A percentile compares a stretch with the other conserved stretches of the same genome.
phyloP scores from a whole-genome alignment of 345 rosid species.

The Boechera stricta region DNA sequence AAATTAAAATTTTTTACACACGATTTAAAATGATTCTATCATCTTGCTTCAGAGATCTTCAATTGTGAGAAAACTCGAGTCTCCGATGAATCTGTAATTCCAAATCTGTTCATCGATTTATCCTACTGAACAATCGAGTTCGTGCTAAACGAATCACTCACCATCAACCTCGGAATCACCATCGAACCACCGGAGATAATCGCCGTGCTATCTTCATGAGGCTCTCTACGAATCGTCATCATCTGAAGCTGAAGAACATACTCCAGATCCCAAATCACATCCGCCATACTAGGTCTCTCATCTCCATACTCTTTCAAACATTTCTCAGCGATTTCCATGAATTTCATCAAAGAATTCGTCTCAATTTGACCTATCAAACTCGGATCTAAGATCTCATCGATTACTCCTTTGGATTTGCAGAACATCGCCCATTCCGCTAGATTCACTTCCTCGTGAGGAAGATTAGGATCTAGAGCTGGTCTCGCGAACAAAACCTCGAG shows the following conservation, averaged over 20 bases:
- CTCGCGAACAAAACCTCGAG: conserved; percentile 44
- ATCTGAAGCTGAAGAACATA: conserved; percentile 37
- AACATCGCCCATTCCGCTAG: conserved; percentile 37
- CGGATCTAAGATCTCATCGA: conserved; percentile 35
- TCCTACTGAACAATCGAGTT: background rate
- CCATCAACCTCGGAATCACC: conserved; percentile 23
- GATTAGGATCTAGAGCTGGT: conserved; percentile 25
- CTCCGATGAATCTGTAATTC: conserved; percentile 1
- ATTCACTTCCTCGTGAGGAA: conserved; percentile 28
- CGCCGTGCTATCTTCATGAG: conserved; percentile 38
- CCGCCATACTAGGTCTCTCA: conserved; percentile 65
- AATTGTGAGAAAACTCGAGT: background rate
- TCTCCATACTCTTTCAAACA: conserved; percentile 61
- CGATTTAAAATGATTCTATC: background rate
- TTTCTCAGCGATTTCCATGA: conserved; percentile 55
- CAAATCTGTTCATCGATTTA: background rate
- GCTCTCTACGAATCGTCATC: conserved; percentile 27
- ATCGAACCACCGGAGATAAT: conserved; percentile 22
- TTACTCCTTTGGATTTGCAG: conserved; percentile 25
- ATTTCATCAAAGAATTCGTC: conserved; percentile 45
- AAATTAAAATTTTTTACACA: background rate
- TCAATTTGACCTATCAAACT: conserved; percentile 34
- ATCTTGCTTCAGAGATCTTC: conserved; percentile 9
- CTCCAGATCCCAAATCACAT: conserved; percentile 56
- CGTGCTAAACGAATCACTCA: conserved; percentile 5